These are phyloP conservation scores for Penicillium crustosum DNA, from an alignment of 2,329 filamentous ascomycete species.

Conservation along the genomic window DNA sequence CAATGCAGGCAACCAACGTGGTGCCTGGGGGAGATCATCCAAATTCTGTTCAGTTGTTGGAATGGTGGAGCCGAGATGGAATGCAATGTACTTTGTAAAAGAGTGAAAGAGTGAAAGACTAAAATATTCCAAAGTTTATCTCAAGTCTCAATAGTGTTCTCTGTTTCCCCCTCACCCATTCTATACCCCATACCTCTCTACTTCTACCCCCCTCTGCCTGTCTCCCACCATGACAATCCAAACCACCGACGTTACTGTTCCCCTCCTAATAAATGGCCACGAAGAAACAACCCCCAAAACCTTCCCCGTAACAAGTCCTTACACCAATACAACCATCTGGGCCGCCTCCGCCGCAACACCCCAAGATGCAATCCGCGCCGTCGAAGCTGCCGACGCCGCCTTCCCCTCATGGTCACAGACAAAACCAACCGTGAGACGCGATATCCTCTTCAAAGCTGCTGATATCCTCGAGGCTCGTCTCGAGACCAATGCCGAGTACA, in stretches of 20 bases:
- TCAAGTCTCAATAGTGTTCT: not conserved
- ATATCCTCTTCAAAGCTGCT: slow-evolving; percentile 69
- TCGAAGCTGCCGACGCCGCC: slow-evolving; percentile 61
- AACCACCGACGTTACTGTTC: slow-evolving; percentile 25
- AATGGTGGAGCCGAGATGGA: not conserved
- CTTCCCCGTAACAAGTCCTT: slow-evolving; percentile 55
- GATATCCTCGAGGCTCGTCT: slow-evolving; percentile 50
- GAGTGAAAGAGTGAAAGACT: not conserved
- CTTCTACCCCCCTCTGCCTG: not conserved
- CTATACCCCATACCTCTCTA: not conserved
- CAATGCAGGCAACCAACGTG: not conserved
- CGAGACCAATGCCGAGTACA: slow-evolving; percentile 58
- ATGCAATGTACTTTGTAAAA: not conserved
- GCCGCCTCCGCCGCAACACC: slow-evolving; percentile 55
- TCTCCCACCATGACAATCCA: slow-evolving; percentile 8
- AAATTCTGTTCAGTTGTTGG: not conserved
- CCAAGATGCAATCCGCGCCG: slow-evolving; percentile 44
- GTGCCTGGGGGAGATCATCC: not conserved
- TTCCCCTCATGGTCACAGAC: slow-evolving; percentile 66
- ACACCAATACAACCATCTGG: slow-evolving; percentile 53
- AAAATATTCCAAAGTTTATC: too few relatives aligned
- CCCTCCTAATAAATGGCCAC: slow-evolving; percentile 41
- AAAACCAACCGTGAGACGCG: slow-evolving; percentile 60
- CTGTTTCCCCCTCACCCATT: not conserved
- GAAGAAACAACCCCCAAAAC: slow-evolving; percentile 32